phyloP scores from a whole-genome alignment of 164 flowering plant genomes.

The Vitis rupestris region DNA sequence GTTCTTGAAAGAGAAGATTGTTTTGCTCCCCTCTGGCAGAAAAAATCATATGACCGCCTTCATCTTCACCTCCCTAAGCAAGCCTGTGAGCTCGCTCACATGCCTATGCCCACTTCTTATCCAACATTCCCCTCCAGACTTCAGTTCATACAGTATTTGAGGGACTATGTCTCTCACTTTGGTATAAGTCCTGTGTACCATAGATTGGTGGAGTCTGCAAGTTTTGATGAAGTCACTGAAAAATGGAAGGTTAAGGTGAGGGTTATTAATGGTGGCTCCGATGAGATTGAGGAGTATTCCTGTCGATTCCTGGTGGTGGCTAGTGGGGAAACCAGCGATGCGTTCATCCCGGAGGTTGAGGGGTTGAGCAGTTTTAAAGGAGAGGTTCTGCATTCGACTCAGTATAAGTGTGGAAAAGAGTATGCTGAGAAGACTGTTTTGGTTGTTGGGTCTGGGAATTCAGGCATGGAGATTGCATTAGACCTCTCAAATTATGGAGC shows the following conservation, averaged over 20 bases:
- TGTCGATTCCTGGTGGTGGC: slow-evolving; percentile 47
- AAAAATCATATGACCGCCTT: slow-evolving; percentile 17
- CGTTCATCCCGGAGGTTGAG: not conserved
- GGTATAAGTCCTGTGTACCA: slow-evolving; percentile 2
- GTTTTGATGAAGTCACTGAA: slow-evolving; percentile 1
- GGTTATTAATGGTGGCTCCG: not conserved
- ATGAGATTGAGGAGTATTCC: slow-evolving; percentile 18
- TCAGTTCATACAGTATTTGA: slow-evolving; percentile 9
- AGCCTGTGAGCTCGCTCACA: slow-evolving; percentile 13
- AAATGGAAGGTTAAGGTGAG: slow-evolving; percentile 10
- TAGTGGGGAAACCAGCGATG: slow-evolving; percentile 39
- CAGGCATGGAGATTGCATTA: not conserved
- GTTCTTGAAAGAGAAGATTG: slow-evolving; percentile 12
- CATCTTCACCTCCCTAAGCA: slow-evolving; percentile 16
- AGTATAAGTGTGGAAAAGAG: not conserved
- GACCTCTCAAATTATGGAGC: not conserved
- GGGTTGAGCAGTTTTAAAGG: not conserved
- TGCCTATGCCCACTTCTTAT: slow-evolving; percentile 10
- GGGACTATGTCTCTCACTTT: slow-evolving; percentile 7
- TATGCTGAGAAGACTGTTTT: not conserved
- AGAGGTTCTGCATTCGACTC: not conserved
- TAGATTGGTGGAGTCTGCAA: slow-evolving; percentile 8
- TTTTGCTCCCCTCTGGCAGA: slow-evolving; percentile 13
- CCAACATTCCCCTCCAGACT: slow-evolving; percentile 7
- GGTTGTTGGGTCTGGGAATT: slow-evolving; percentile 1